Evolutionary conservation across 257 asterid genomes (phyloP).

Genomic region (Mentha longifolia): DNA sequence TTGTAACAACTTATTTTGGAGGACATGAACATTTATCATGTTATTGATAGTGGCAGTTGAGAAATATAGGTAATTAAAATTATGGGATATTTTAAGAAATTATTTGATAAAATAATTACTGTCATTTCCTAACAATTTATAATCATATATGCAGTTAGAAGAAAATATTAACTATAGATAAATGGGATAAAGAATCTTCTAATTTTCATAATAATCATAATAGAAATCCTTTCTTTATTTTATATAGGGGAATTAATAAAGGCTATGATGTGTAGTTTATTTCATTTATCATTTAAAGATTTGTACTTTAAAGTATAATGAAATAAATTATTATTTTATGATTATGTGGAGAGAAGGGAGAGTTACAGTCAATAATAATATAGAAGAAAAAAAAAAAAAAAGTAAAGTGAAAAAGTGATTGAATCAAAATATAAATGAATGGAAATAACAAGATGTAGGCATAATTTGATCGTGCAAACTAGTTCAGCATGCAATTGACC

Average conservation of each 20-base stretch:
- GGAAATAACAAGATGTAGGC: slow-evolving; percentile 13
- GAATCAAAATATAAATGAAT: slow-evolving; percentile 3
- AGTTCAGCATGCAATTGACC: slow-evolving; percentile 31
- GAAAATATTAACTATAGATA: background rate
- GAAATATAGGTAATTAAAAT: background rate
- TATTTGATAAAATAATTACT: background rate
- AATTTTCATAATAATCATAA: background rate
- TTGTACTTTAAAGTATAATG: background rate
- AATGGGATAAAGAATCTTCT: background rate
- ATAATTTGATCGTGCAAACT: slow-evolving; percentile 27
- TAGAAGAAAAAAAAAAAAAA: no score
- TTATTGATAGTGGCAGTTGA: slow-evolving; percentile 15
- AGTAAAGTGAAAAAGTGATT: slow-evolving; percentile 1
- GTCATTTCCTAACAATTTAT: background rate
- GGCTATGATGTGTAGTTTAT: background rate
- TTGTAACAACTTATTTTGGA: slow-evolving; percentile 42
- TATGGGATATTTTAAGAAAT: background rate
- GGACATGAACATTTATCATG: slow-evolving; percentile 32
- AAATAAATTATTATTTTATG: background rate
- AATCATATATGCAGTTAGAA: background rate
- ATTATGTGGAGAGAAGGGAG: background rate
- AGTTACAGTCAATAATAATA: background rate
- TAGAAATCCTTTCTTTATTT: no score
- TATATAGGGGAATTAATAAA: no score
- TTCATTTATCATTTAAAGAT: background rate